Evolutionary conservation across 2,329 filamentous ascomycete genomes (phyloP), one percentile per base, ranked within the genome.

Genomic region (Hymenoscyphus scutula): DNA sequence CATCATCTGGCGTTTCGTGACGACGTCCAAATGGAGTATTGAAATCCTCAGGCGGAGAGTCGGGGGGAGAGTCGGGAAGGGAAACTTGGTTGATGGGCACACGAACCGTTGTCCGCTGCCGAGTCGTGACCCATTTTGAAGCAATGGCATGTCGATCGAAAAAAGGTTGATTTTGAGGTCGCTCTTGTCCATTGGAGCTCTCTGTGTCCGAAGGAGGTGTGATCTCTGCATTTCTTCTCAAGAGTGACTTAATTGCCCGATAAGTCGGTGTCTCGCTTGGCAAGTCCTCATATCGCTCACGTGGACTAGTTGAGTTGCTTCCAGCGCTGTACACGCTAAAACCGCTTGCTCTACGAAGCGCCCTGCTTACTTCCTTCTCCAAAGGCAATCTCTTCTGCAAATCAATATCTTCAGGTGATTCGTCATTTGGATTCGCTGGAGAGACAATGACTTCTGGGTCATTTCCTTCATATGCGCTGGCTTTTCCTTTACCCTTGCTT

Each of bases 311-410:
- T n/a, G 67, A 59, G 34, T 63, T 61, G 51, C 68, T 71, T 23
- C 63, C 70, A 48, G 63, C 63, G 34, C 70, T 73, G 53, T 67
- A 68, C 37, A 56, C 54, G 59, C 70, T 73, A 25, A 63, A 67
- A 6, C 62, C 68, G 58, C 72, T 73, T 5, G 64, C 68, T 56
- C 69, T 64, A 17, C 71, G 62, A 19, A 74, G 63, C n/a, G 69
- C 71, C 37, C 69, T 64, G 59, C 72, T 74, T 8, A 74, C 65
- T 53, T 73, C 71, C 62, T 70, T 62, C 56, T 74, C 72, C 7
- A 74, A 61, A 25, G 70, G 69, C 7, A 61, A 41, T 59, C 66
- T 63, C 8, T 61, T 37, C 13, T 62, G 56, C 15, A 30, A 30
- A 32, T 30, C 57, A 61, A 32, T 56, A 30, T 17, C 62, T 15